Evolutionary conservation across 2,329 filamentous ascomycete genomes (phyloP), one percentile per base, ranked within the genome.

Genomic region (Alternaria postmessia): DNA sequence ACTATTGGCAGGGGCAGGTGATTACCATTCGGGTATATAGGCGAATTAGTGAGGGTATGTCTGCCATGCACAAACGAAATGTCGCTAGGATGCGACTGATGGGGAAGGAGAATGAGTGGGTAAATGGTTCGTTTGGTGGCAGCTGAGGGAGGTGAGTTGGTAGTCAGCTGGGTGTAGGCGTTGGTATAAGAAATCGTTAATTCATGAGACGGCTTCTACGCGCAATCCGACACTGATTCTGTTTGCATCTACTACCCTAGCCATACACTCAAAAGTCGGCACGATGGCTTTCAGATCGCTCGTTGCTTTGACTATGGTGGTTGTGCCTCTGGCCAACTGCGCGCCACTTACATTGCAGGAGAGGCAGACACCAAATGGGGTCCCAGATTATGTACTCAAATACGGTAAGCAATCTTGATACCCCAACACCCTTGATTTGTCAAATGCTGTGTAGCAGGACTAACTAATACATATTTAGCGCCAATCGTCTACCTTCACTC

Each of bases 401-500:
- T 79, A 80, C 70, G 78, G 78, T 79, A 53, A 49, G 73, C 63
- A 52, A 11, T 36, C 24, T 12, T 30, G 14, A 11, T 4, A 16
- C 16, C 16, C 9, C 28, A 30, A 11, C 9, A 41, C 12, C 9
- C 36, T 32, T 20, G 7, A 34, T 57, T 2, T 5, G 20, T 53
- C 30, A 18, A 24, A 20, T 22, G 26, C 18, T 5, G 30, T 22
- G 36, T 16, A 26, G 18, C 3, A 9, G 41, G 20, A 34, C 20
- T 14, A 3, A 41, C 64, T 71, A 32, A 75, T 43, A 26, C 16
- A 8, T 6, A 11, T 20, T 39, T 51, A 78, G 82, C 82, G 12
- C 82, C 82, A 1, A 63, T 83, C 9, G 77, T 83, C 34, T 81
- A 81, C 58, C 77, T 84, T 7, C 75, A 82, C 69, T 77, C 78